Base-by-base conservation (phyloP, 2,329 filamentous ascomycete genomes). In the Ceratocystis colombiana region DNA sequence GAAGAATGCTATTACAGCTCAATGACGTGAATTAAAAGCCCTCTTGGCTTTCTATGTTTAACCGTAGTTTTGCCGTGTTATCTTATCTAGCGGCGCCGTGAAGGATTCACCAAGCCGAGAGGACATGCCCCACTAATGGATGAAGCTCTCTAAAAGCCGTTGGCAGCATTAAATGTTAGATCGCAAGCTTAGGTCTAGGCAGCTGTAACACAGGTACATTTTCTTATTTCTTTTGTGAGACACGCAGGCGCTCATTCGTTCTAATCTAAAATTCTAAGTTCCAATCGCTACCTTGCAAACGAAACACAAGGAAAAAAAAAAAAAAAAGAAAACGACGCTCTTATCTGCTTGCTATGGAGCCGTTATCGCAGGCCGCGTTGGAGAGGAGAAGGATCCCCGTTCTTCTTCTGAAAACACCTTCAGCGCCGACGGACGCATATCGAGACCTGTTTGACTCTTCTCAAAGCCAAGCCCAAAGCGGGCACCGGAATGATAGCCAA, bases 321-420 rank as follows among this genome's bases (percentile, higher is more conserved):
- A 12, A 12, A 41, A 12, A 12, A 41, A 41, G 37, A 41, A 15
- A 5, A 41, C 37, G 37, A 41, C 37, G 37, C 37, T 41, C 37
- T 41, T 41, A 15, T 41, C 37, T 41, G 37, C 20, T 17, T 22
- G 25, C n/a, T 1, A 62, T 62, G 41, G 61, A 62, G 7, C 41
- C 41, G 17, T 20, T n/a, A n/a, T 25, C 37, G 61, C 61, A 62
- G 41, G 25, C 25, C 7, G 37, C 55, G 12, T 5, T 37, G 7
- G 30, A 37, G 6, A 37, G 12, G 5, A n/a, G 28, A 3, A 69
- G 68, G n/a, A 75, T 77, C 8, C 86, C 88, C 1, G 75, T 94
- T 25, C 77, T 93, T 25, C 79, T 94, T 0, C 81, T 94, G 65
- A 94, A 94, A 75, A 93, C 89, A 2, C 87, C 82, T 71, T 93